These are phyloP conservation scores for Cryphonectria naterciae DNA, from an alignment of 2,329 filamentous ascomycete species.

Conservation along the genomic window DNA sequence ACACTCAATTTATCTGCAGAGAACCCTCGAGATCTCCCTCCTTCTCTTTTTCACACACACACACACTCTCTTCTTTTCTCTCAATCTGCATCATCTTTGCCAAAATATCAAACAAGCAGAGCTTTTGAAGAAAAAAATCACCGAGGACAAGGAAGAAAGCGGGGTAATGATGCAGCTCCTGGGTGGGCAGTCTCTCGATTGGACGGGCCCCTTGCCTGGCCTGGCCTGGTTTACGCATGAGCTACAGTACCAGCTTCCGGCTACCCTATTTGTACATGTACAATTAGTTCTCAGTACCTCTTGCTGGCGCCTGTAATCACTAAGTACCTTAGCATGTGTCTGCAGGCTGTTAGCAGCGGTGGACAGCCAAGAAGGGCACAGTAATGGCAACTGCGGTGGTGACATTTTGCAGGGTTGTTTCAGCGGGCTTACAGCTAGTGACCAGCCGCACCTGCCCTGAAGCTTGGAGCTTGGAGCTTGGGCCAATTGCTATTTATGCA, in stretches of 20 bases:
- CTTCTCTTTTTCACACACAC: not conserved
- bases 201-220: not conserved
- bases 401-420: not conserved
- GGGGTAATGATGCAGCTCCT: not conserved
- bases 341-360: not conserved
- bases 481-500: not conserved
- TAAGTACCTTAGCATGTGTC: not conserved
- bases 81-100: not conserved
- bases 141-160: not conserved
- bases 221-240: not conserved
- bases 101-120: not conserved
- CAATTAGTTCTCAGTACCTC: not conserved
- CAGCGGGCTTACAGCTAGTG: not conserved
- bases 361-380: not conserved
- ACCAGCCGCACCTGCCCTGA: not conserved
- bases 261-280: not conserved
- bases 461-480: constrained; percentile 1
- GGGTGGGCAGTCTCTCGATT: not conserved
- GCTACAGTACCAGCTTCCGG: not conserved
- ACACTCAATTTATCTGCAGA: not conserved
- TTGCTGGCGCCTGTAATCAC: not conserved
- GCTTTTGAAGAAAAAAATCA: not conserved
- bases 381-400: not conserved
- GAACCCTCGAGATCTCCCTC: not conserved
- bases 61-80: too few species aligned